phyloP scores from a whole-genome alignment of 257 asterid species.

The Nicotiana knightiana region DNA sequence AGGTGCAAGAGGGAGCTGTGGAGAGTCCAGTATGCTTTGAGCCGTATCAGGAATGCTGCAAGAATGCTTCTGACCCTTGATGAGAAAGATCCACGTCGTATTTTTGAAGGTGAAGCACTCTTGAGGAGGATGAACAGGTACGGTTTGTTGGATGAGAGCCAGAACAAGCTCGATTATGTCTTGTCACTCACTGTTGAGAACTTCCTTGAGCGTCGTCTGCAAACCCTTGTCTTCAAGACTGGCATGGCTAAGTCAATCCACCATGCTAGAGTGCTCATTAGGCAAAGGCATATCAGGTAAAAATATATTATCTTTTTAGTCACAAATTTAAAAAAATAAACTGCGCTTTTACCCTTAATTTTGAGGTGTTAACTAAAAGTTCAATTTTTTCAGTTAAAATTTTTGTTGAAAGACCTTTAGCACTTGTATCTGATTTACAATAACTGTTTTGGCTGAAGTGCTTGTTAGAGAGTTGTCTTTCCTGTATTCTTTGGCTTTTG shows the following conservation, averaged over 20 bases:
- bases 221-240: slow-evolving; percentile 80
- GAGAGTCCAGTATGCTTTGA: slow-evolving; percentile 90
- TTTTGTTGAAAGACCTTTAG: background rate
- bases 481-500: background rate
- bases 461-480: too few species aligned
- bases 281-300: slow-evolving; percentile 89
- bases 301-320: background rate
- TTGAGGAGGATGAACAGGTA: slow-evolving; percentile 81
- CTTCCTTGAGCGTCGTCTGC: slow-evolving; percentile 87
- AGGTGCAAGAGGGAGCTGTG: slow-evolving; percentile 88
- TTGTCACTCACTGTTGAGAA: slow-evolving; percentile 81
- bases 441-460: too few species aligned
- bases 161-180: slow-evolving; percentile 88
- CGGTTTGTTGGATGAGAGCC: slow-evolving; percentile 72
- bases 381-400: too few species aligned
- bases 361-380: background rate
- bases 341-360: background rate
- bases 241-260: slow-evolving; percentile 90
- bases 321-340: background rate
- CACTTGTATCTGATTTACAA: too few species aligned
- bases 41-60: slow-evolving; percentile 77
- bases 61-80: slow-evolving; percentile 71
- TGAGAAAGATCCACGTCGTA: slow-evolving; percentile 78
- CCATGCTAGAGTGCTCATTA: slow-evolving; percentile 82
- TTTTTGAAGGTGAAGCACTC: slow-evolving; percentile 89